These are phyloP conservation scores for Thymus quinquecostatus DNA, from an alignment of 257 asterid species.

Conservation along the genomic window DNA sequence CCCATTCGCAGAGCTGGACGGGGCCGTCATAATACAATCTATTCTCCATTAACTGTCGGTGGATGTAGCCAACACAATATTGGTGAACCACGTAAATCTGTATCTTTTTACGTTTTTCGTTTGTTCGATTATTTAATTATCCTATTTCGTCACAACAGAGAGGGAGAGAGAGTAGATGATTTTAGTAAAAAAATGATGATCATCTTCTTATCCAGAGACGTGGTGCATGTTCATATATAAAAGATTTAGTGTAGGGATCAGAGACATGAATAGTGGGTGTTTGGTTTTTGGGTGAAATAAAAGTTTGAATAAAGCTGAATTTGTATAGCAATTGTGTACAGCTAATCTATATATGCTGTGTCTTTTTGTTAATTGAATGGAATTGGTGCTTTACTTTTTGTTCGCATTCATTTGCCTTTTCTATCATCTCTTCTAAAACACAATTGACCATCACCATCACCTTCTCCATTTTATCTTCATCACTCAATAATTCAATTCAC, in stretches of 20 bases:
- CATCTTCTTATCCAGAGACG: conserved; percentile 32
- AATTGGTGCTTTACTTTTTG: conserved; percentile 53
- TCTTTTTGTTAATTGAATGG: conserved; percentile 46
- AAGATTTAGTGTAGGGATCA: conserved; percentile 29
- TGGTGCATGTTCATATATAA: not conserved
- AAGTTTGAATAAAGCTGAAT: conserved; percentile 42
- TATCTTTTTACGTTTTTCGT: too few species aligned
- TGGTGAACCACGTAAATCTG: too few species aligned
- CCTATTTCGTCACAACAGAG: too few species aligned
- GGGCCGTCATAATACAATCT: too few species aligned
- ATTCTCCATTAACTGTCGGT: too few species aligned
- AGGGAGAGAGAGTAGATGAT: too few species aligned
- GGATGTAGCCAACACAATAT: too few species aligned
- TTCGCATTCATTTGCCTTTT: conserved; percentile 71
- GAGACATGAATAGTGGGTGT: conserved; percentile 70
- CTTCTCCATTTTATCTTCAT: not conserved
- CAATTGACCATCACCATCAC: conserved; percentile 33
- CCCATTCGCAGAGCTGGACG: too few species aligned
- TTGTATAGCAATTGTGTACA: conserved; percentile 41
- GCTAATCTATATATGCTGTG: conserved; percentile 26
- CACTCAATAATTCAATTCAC: too few species aligned
- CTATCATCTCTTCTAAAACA: conserved; percentile 29
- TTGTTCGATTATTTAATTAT: too few species aligned
- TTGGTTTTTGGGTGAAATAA: conserved; percentile 55
- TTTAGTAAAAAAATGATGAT: too few species aligned